Evolutionary conservation across 2,329 filamentous ascomycete species (phyloP), one percentile per base, ranked within the genome.

Genomic region (Phaeophleospora eucalypticola): DNA sequence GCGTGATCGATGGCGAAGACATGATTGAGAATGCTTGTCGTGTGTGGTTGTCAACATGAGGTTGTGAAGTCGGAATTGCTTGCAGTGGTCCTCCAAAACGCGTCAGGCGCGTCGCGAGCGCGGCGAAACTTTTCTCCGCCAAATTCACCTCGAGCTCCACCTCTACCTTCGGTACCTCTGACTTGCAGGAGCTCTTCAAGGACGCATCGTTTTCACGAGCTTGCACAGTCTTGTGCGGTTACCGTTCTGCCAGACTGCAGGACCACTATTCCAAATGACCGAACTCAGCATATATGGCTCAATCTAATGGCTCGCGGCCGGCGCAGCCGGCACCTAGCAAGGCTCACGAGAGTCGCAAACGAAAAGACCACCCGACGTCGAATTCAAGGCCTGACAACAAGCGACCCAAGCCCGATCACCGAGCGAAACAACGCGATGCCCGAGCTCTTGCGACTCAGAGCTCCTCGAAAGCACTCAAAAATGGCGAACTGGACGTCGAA

Each of bases 401-500:
- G 41, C 41, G 52, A 38, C 40, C 49, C 8, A 56, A 47, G 16
- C 43, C 39, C 24, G 53, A 63, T 29, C 56, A 60, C 19, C 52
- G 54, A 35, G 41, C 55, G 4, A 60, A 58, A 36, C 53, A 55
- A 32, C 65, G 63, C 46, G 71, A 75, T 60, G 73, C 73, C 37
- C 69, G 75, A 35, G 60, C 65, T 9, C 72, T 79, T 24, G 58
- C 71, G 14, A 65, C 69, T 4, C 74, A 78, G 52, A 67, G 69
- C 2, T 61, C 68, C 7, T 69, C 70, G 18, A 73, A 71, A 41
- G 82, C 86, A 40, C 80, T 80, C 57, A 73, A 72, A 46, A 76
- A 79, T 68, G 93, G 91, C 64, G 84, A 94, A 63, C 77, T 98
- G 49, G 85, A 96, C 64, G 78, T 96, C 42, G 82, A 86, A 57